Evolutionary conservation across 768 basidiomycete genomes (phyloP).

Genomic region (Coprinopsis marcescibilis): DNA sequence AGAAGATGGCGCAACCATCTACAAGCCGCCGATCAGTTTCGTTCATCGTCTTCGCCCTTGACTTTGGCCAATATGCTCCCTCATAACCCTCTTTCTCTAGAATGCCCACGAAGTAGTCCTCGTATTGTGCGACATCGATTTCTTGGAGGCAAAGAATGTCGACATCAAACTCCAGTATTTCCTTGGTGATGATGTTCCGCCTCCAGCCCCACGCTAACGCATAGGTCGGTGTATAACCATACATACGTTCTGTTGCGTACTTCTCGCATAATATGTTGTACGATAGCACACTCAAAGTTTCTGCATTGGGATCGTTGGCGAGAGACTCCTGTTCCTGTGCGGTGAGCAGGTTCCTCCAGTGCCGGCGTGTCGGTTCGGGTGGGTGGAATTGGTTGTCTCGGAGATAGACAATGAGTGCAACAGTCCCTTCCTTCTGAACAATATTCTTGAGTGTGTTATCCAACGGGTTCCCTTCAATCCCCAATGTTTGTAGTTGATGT

Average conservation of each 20-base stretch:
- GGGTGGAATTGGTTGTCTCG: conserved; percentile 90
- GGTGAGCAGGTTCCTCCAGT: conserved; percentile 63
- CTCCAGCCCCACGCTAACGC: conserved; percentile 94
- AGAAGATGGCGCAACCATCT: conserved; percentile 97
- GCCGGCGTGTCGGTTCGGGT: conserved; percentile 70
- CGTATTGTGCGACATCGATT: conserved; percentile 87
- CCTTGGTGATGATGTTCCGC: conserved; percentile 80
- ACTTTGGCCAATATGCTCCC: conserved; percentile 88
- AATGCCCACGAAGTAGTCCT: conserved; percentile 80
- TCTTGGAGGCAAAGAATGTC: conserved; percentile 96
- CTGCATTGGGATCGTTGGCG: conserved; percentile 57
- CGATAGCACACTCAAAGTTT: conserved; percentile 75
- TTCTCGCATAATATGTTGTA: conserved; percentile 96
- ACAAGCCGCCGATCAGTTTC: conserved; percentile 81
- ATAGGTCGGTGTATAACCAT: conserved; percentile 97
- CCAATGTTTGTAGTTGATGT: conserved; percentile 88
- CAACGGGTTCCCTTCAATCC: conserved; percentile 96
- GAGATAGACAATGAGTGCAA: conserved; percentile 81
- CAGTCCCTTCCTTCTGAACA: conserved; percentile 93
- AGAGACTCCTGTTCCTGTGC: conserved; percentile 55
- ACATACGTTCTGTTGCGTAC: conserved; percentile 81
- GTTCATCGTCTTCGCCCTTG: conserved; percentile 87
- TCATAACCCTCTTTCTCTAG: conserved; percentile 77
- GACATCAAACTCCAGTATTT: conserved; percentile 72
- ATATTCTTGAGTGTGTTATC: conserved; percentile 70